Conservation (phyloP, 2,329 filamentous ascomycete genomes). For the Alternaria consortialis region DNA sequence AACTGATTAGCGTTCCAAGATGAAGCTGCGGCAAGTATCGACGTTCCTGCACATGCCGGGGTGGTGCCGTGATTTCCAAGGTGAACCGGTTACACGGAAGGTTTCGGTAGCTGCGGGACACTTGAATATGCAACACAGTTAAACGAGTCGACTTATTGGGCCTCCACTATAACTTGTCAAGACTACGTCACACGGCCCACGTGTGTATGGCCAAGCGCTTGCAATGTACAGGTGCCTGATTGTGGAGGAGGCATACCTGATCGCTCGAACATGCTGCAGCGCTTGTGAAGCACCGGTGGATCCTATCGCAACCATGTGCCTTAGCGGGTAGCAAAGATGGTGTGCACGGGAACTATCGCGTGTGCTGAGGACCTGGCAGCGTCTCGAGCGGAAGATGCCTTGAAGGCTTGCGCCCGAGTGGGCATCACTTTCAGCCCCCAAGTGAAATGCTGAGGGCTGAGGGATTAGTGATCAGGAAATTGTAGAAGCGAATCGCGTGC, state of each 20-base stretch:
- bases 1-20: constrained; percentile 5
- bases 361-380: constrained; percentile 4
- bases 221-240: constrained; percentile 17
- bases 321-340: constrained; percentile 13
- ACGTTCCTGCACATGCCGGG: constrained; percentile 14
- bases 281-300: constrained; percentile 3
- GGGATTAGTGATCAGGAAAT: background rate
- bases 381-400: background rate
- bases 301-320: constrained; percentile 10
- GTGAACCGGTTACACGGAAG: constrained; percentile 28
- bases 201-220: constrained; percentile 2
- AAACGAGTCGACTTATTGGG: constrained; percentile 13
- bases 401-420: background rate
- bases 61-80: constrained; percentile 12
- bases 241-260: constrained; percentile 10
- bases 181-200: constrained; percentile 24
- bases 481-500: background rate
- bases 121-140: constrained; percentile 11
- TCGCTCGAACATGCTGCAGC: constrained; percentile 10
- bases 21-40: constrained; percentile 5
- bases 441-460: background rate
- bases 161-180: constrained; percentile 7
- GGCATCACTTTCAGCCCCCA: background rate
- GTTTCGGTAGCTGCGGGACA: constrained; percentile 23
- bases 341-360: constrained; percentile 18